These are phyloP conservation scores for Calonectria hongkongensis DNA, from an alignment of 2,329 filamentous ascomycete genomes.

Conservation along the genomic window DNA sequence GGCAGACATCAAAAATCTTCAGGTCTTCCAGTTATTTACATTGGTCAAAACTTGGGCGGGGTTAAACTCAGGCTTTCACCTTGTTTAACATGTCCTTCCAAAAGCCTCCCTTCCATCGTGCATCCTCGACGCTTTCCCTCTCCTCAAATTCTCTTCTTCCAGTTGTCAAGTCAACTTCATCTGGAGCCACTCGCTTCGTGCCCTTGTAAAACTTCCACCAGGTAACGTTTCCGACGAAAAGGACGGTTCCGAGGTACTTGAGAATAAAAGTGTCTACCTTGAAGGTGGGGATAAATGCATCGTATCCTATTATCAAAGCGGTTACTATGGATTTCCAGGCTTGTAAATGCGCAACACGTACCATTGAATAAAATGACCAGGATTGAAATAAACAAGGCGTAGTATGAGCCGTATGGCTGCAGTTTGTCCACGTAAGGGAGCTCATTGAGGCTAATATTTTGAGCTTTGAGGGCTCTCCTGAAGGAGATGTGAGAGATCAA, in stretches of 20 bases:
- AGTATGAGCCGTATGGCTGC: conserved; percentile 63
- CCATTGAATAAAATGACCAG: conserved; percentile 75
- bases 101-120: conserved; percentile 32
- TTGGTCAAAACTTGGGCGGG: background rate
- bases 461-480: conserved; percentile 60
- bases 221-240: conserved; percentile 74
- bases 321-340: background rate
- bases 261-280: conserved; percentile 78
- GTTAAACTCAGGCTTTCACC: background rate
- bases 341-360: background rate
- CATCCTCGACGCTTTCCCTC: conserved; percentile 30
- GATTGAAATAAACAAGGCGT: conserved; percentile 56
- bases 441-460: conserved; percentile 57
- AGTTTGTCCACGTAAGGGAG: conserved; percentile 63
- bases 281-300: conserved; percentile 78
- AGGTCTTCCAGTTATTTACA: background rate
- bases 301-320: conserved; percentile 67
- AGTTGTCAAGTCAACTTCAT: conserved; percentile 73
- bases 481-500: conserved; percentile 64
- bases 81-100: conserved; percentile 22
- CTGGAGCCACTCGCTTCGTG: conserved; percentile 69
- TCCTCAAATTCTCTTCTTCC: conserved; percentile 63
- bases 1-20: too few relatives aligned
- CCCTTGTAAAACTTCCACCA: conserved; percentile 79
- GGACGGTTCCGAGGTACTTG: conserved; percentile 65